Evolutionary conservation across 305 asterid species (phyloP).

Genomic region (Fraxinus albicans): DNA sequence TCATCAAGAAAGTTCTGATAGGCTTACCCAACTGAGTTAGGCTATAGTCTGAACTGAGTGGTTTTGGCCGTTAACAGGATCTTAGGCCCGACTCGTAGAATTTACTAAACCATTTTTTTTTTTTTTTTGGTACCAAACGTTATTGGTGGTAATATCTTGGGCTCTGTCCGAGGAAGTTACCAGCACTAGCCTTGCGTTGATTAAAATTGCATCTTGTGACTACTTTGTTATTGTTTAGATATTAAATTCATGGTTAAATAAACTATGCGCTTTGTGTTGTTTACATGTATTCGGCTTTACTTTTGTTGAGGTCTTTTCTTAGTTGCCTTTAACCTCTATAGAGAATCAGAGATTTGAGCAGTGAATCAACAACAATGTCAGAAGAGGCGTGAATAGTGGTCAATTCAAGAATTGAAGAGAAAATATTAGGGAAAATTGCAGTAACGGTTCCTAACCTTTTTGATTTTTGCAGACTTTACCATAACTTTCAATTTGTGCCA

Average conservation of each 20-base stretch:
- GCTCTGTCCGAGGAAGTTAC: neutral
- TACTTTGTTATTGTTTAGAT: neutral
- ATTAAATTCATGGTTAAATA: neutral
- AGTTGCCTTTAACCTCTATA: neutral
- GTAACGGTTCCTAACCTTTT: too few relatives aligned
- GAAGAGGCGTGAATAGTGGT: neutral
- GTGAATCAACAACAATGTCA: neutral
- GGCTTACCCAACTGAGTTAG: neutral
- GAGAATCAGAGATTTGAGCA: neutral
- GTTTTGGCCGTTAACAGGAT: neutral
- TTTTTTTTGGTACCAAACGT: neutral
- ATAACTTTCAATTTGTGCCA: too few relatives aligned
- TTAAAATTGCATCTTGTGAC: neutral
- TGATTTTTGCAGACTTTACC: too few relatives aligned
- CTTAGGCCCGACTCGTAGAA: neutral
- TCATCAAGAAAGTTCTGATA: neutral
- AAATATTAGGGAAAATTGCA: too few relatives aligned
- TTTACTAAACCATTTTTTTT: neutral
- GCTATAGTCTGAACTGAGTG: neutral
- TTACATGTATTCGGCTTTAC: neutral
- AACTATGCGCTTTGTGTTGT: neutral
- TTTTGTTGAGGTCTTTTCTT: neutral
- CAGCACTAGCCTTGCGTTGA: neutral
- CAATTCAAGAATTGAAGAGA: neutral
- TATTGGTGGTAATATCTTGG: neutral